phyloP scores from a whole-genome alignment of 176 grass and related monocot species.

The Phoenix dactylifera region DNA sequence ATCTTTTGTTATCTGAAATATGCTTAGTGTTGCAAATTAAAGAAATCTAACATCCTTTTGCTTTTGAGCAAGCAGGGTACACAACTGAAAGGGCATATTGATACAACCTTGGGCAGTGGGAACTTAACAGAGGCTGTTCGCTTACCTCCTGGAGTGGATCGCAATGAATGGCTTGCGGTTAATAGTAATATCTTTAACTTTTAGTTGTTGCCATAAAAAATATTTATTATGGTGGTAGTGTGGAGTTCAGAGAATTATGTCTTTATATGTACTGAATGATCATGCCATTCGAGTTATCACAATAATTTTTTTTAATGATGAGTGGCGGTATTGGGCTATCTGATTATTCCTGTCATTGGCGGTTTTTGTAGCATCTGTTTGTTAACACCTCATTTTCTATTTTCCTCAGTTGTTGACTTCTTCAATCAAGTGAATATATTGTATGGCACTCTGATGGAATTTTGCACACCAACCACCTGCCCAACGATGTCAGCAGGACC shows the following conservation, averaged over 20 bases:
- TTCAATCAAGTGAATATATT: slow-evolving; percentile 94
- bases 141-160: slow-evolving; percentile 70
- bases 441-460: slow-evolving; percentile 79
- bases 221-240: too few relatives aligned
- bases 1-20: slow-evolving; percentile 20
- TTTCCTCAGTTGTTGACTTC: slow-evolving; percentile 78
- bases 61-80: slow-evolving; percentile 33
- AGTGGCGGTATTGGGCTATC: too few relatives aligned
- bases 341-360: too few relatives aligned
- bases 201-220: background rate
- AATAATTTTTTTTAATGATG: background rate
- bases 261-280: too few relatives aligned
- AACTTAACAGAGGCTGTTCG: slow-evolving; percentile 71
- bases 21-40: slow-evolving; percentile 17
- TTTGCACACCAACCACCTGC: slow-evolving; percentile 82
- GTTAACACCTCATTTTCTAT: slow-evolving; percentile 7
- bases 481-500: slow-evolving; percentile 83
- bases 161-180: slow-evolving; percentile 86
- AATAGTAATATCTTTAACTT: slow-evolving; percentile 43
- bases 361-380: slow-evolving; percentile 5
- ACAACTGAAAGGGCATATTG: slow-evolving; percentile 76
- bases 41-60: background rate
- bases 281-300: too few relatives aligned
- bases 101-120: slow-evolving; percentile 70
- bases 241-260: too few relatives aligned